These are phyloP conservation scores for Kalanchoe fedtschenkoi DNA, from an alignment of 164 flowering plant genomes.

Conservation along the genomic window DNA sequence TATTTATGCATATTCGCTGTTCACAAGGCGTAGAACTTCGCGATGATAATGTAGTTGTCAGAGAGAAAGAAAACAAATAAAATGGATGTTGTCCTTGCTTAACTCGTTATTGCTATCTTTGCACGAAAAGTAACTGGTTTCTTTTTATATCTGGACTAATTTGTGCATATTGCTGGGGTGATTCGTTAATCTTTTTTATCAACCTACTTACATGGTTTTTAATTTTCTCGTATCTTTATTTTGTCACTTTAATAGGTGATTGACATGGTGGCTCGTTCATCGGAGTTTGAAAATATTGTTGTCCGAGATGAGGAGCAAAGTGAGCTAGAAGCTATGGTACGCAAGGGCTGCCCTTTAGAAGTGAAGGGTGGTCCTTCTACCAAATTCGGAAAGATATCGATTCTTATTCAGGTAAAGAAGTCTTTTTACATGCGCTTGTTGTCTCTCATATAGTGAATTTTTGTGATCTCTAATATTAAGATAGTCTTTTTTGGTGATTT, in stretches of 20 bases:
- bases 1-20: too few species aligned
- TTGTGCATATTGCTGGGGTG: background rate
- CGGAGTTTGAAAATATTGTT: slow-evolving; percentile 96
- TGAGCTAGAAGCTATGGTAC: slow-evolving; percentile 72
- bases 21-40: too few species aligned
- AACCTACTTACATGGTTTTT: background rate
- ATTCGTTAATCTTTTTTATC: background rate
- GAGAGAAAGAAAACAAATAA: too few species aligned
- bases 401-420: slow-evolving; percentile 78
- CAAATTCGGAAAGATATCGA: slow-evolving; percentile 94
- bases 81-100: too few species aligned
- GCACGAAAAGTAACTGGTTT: too few species aligned
- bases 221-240: background rate
- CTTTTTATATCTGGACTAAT: background rate
- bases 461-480: background rate
- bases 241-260: slow-evolving; percentile 43
- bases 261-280: slow-evolving; percentile 95
- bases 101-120: too few species aligned
- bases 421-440: background rate
- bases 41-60: too few species aligned
- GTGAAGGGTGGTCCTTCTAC: slow-evolving; percentile 88
- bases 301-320: slow-evolving; percentile 94
- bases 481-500: slow-evolving; percentile 15
- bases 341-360: slow-evolving; percentile 74
- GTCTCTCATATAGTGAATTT: background rate